Base-by-base conservation (phyloP, 1,284 basidiomycete genomes). In the Ustilago vetiveriae region DNA sequence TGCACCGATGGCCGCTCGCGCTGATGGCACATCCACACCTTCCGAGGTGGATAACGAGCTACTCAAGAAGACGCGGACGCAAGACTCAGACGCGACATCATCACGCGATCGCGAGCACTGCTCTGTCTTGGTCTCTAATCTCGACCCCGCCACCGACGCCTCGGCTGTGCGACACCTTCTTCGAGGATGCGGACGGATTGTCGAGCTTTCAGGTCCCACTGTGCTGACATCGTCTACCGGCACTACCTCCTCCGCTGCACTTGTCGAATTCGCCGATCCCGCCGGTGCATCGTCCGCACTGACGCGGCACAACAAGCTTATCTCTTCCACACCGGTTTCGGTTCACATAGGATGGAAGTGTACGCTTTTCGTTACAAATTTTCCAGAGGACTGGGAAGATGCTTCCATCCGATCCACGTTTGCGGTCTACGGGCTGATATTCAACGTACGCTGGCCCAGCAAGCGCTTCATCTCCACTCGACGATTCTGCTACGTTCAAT, bases 391-490 rank as follows among this genome's bases (percentile, higher is more conserved):
- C 14, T 86, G 87, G n/a, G 92, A 95, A 74, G 94, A 98, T 80
- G 46, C 84, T 0, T 41, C 84, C 2, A 87, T 98, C 43, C 86
- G 93, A 29, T 84, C 87, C 37, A 81, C 94, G 7, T 97, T 98
- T 79, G 86, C 47, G 0, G 68, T 94, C 90, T 94, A 90, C 82
- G 96, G 96, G 1, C 86, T 86, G 6, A 87, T 99, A 46, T 92
- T 98, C 59, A 93, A 96, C 69, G 91, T 94, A 13, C 90, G 96
- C 17, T 98, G 95, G 96, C 96, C 96, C 6, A 96, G 93, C 83
- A 94, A 94, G 81, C 94, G 95, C 80, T 95, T 92, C 85, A 94
- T 92, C 81, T 88, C 85, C 50, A 90, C 90, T 1, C 86, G 96
- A 23, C 87, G 96, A 13, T 98, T 99, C 83, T 95, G 92, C 80